Percentiles rank a stretch among this genome's conserved stretches.
phyloP scores from a whole-genome alignment of 768 basidiomycete genomes.

The Tricholoma sp. region DNA sequence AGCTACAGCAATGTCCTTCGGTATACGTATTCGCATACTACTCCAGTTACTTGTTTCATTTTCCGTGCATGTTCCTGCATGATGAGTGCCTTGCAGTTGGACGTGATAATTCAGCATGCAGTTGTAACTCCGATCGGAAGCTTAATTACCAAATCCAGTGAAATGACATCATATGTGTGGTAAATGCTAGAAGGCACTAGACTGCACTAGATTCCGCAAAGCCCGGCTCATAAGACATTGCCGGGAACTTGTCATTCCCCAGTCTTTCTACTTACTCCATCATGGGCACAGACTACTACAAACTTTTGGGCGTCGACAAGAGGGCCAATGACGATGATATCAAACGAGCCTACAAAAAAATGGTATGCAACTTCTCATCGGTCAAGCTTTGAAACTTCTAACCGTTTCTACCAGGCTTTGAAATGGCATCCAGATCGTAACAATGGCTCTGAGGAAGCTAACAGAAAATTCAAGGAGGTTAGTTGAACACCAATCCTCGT shows the following conservation, averaged over 20 bases:
- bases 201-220: conserved; percentile 6
- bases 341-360: conserved; percentile 95
- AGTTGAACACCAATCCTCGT: conserved; percentile 6
- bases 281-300: conserved; percentile 91
- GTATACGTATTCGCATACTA: background rate
- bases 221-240: conserved; percentile 1
- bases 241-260: background rate
- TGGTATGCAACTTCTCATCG: conserved; percentile 39
- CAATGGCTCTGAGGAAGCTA: conserved; percentile 77
- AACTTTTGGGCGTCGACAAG: conserved; percentile 68
- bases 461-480: conserved; percentile 89
- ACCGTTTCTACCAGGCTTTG: conserved; percentile 49
- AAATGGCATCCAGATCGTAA: conserved; percentile 97
- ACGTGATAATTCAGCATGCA: too few relatives aligned
- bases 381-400: background rate
- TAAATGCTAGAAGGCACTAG: conserved; percentile 2
- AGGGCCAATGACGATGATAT: conserved; percentile 79
- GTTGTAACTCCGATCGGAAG: background rate
- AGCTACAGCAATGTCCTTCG: background rate
- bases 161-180: conserved; percentile 11
- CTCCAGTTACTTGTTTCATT: background rate
- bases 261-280: conserved; percentile 2
- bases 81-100: too few relatives aligned
- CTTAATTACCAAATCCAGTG: background rate
- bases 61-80: too few relatives aligned